Conservation (phyloP, 2,329 filamentous ascomycete genomes). For the Cercospora sojina region DNA sequence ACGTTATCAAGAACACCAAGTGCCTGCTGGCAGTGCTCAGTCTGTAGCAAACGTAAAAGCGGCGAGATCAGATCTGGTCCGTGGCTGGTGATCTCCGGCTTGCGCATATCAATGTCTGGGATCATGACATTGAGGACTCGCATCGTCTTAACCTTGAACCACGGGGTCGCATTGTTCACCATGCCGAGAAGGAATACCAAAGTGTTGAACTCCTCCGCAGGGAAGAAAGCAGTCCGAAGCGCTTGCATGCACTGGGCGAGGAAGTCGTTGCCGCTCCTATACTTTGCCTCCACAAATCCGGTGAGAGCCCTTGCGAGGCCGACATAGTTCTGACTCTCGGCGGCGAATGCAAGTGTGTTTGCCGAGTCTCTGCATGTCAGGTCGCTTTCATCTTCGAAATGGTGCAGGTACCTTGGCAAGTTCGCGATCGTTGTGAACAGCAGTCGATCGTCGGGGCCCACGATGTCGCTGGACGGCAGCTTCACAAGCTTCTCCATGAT, state of each 20-base stretch:
- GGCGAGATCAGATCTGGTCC: constrained; percentile 95
- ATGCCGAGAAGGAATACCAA: constrained; percentile 88
- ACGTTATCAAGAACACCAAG: constrained; percentile 90
- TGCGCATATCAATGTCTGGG: constrained; percentile 88
- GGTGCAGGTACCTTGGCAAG: constrained; percentile 77
- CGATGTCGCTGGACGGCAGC: constrained; percentile 74
- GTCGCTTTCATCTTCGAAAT: constrained; percentile 66
- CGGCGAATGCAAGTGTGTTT: constrained; percentile 67
- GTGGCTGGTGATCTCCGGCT: constrained; percentile 82
- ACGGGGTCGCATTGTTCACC: constrained; percentile 81
- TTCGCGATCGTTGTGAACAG: constrained; percentile 91
- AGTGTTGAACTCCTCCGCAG: constrained; percentile 77
- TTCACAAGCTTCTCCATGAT: constrained; percentile 76
- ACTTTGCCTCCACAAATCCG: constrained; percentile 66
- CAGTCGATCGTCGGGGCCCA: constrained; percentile 78
- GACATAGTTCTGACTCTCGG: constrained; percentile 68
- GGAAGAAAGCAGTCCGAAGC: constrained; percentile 75
- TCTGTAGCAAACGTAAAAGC: constrained; percentile 82
- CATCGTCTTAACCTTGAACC: constrained; percentile 94
- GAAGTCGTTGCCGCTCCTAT: constrained; percentile 71
- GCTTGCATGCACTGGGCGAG: constrained; percentile 70
- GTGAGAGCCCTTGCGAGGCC: constrained; percentile 68
- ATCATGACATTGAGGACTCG: constrained; percentile 81
- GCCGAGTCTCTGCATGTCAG: constrained; percentile 62
- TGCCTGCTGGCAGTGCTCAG: constrained; percentile 89